Evolutionary conservation across 768 basidiomycete genomes (phyloP).

Genomic region (Serendipita sp.): DNA sequence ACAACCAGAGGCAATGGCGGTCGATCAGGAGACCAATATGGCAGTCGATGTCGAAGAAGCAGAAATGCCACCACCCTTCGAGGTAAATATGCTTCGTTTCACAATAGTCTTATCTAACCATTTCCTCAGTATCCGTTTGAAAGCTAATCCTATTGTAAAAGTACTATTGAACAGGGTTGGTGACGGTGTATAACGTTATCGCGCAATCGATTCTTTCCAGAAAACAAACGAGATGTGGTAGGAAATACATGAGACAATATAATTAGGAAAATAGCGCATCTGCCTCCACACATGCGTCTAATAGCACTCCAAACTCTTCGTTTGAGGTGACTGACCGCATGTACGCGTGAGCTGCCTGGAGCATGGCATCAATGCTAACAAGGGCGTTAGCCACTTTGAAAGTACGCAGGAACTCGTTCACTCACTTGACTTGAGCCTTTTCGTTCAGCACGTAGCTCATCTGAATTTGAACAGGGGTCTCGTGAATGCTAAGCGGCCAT

Average conservation of each 20-base stretch:
- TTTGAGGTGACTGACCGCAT: neutral
- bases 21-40: conserved; percentile 17
- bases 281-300: conserved; percentile 1
- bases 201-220: too few relatives aligned
- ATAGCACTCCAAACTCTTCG: conserved; percentile 1
- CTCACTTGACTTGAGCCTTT: neutral
- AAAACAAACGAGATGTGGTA: neutral
- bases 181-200: too few relatives aligned
- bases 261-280: neutral
- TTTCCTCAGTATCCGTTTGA: neutral
- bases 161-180: too few relatives aligned
- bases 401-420: neutral
- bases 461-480: neutral
- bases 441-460: neutral
- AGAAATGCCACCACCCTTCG: neutral
- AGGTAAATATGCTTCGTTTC: neutral
- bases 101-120: neutral
- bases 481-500: neutral
- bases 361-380: neutral
- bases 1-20: conserved; percentile 20
- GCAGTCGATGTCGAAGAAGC: conserved; percentile 8
- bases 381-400: neutral
- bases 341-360: neutral
- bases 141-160: neutral
- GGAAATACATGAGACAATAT: neutral